Evolutionary conservation across 192 early-diverging fungal genomes (phyloP), one percentile per base, ranked within the genome.

Genomic region (Pilaira anomala): DNA sequence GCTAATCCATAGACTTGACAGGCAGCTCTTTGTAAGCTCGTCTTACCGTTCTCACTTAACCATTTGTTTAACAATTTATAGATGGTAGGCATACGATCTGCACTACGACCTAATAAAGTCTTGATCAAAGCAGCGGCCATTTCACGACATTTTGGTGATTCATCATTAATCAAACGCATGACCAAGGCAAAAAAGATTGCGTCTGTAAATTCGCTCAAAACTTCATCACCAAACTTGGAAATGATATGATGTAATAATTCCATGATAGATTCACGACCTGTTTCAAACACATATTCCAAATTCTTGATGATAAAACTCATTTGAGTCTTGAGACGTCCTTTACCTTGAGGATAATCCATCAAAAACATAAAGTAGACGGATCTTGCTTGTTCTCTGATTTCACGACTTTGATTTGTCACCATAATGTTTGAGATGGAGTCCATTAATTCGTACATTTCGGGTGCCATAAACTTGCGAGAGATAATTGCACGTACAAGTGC

Each of bases 361-460:
- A 99, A 76, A 80, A 98, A 99, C 60, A 91, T 89, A 62, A 95
- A 84, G 67, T 87, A 87, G 3, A 87, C 83, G 36, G 84, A 77
- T 7, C 95, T 89, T 52, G 92, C 95, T 44, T 90, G 77, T 61
- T 96, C 91, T 36, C 95, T 87, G 24, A 91, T 81, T 50, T 90
- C 83, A 3, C 66, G 73, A 12, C 79, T 77, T 75, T 97, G 95
- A 49, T 86, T 89, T 0, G 94, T 93, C 36, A 99, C 84, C 87
- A 98, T 90, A 62, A 94, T 82, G 62, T 83, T 71, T 21, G 85
- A 72, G 29, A 98, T 78, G n/a, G 72, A 76, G 57, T 88, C 87
- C 87, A 98, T 89, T n/a, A 97, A 70, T 60, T 96, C 93, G 71
- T 98, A 99, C 56, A 99, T 80, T 66, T 94, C 92, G 9, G 90